Percentiles rank a stretch among this genome's conserved stretches.
Evolutionary conservation across 148 eudicot genomes (phyloP).

Genomic region (Linanthus parryae): DNA sequence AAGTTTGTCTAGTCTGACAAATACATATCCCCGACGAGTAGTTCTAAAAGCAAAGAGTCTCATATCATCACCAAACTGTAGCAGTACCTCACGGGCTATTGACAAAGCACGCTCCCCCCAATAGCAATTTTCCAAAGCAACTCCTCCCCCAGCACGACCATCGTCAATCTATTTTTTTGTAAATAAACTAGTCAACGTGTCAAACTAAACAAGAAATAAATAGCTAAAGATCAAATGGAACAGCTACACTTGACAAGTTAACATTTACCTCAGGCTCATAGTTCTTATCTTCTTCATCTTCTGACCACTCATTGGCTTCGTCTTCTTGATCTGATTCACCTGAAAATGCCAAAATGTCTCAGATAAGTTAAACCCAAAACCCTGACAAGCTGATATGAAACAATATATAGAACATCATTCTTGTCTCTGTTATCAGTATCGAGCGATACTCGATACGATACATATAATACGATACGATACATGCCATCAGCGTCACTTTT

Average conservation of each 20-base stretch:
- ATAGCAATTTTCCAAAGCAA: slow-evolving; percentile 63
- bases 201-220: slow-evolving; percentile 2
- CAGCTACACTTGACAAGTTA: background rate
- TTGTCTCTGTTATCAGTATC: too few relatives aligned
- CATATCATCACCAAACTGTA: slow-evolving; percentile 55
- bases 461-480: too few relatives aligned
- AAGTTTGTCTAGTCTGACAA: slow-evolving; percentile 79
- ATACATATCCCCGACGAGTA: slow-evolving; percentile 73
- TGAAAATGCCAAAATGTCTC: slow-evolving; percentile 20
- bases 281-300: slow-evolving; percentile 89
- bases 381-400: too few relatives aligned
- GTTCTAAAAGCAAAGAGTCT: slow-evolving; percentile 72
- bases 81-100: slow-evolving; percentile 63
- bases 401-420: too few relatives aligned
- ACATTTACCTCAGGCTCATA: slow-evolving; percentile 70
- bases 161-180: slow-evolving; percentile 56
- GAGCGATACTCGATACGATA: too few relatives aligned
- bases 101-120: slow-evolving; percentile 86
- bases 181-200: slow-evolving; percentile 2
- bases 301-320: slow-evolving; percentile 63
- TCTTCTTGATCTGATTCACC: slow-evolving; percentile 43
- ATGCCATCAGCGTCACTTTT: too few relatives aligned
- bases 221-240: background rate
- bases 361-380: too few relatives aligned
- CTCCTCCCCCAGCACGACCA: slow-evolving; percentile 98